A percentile compares a stretch with the other conserved stretches of the same genome.
phyloP scores from a whole-genome alignment of 805 yeast genomes.

The Yarrowia porcina region DNA sequence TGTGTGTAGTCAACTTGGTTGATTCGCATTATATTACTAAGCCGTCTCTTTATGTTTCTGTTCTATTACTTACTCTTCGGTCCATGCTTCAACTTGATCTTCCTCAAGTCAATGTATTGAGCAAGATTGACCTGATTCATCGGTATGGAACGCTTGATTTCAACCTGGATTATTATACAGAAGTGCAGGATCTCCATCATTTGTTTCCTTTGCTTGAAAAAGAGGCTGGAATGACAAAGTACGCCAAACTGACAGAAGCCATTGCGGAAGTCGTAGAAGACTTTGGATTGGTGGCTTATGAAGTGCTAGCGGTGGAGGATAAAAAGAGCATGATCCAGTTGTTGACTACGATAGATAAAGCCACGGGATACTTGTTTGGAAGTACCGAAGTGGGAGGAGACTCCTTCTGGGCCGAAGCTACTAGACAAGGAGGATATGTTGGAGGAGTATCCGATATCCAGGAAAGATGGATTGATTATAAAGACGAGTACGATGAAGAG shows the following conservation, averaged over 20 bases:
- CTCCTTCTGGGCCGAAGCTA: slow-evolving; percentile 94
- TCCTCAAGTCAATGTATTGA: slow-evolving; percentile 89
- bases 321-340: slow-evolving; percentile 86
- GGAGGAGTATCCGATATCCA: slow-evolving; percentile 68
- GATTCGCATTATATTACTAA: slow-evolving; percentile 79
- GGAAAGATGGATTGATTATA: slow-evolving; percentile 91
- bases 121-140: slow-evolving; percentile 80
- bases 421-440: slow-evolving; percentile 61
- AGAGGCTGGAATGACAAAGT: slow-evolving; percentile 66
- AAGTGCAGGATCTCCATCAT: slow-evolving; percentile 77
- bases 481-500: slow-evolving; percentile 67
- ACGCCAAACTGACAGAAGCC: slow-evolving; percentile 64
- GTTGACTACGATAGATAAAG: slow-evolving; percentile 75
- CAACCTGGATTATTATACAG: slow-evolving; percentile 80
- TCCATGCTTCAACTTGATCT: slow-evolving; percentile 90
- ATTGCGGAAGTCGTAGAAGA: slow-evolving; percentile 84
- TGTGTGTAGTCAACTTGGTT: slow-evolving; percentile 71
- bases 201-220: slow-evolving; percentile 65
- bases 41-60: slow-evolving; percentile 85
- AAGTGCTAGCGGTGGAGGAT: slow-evolving; percentile 87
- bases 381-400: slow-evolving; percentile 96
- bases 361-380: slow-evolving; percentile 92
- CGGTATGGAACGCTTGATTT: slow-evolving; percentile 77
- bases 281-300: slow-evolving; percentile 81
- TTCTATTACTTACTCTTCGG: slow-evolving; percentile 73